Evolutionary conservation across 2,329 filamentous ascomycete species (phyloP).

Genomic region (Hypoxylon rubiginosum): DNA sequence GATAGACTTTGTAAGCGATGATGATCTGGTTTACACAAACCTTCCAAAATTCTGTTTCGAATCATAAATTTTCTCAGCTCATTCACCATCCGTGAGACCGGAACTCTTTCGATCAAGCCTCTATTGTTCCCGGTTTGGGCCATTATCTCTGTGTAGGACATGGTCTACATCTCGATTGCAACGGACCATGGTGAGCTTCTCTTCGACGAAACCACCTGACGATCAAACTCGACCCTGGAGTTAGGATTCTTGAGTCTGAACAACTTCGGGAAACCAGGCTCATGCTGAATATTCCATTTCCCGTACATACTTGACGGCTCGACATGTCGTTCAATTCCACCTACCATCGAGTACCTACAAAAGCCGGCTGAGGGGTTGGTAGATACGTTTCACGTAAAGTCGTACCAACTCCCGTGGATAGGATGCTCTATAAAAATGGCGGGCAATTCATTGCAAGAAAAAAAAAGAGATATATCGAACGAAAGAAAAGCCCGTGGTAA

Average conservation of each 20-base stretch:
- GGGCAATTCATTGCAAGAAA: conserved; percentile 11
- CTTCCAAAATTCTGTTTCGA: conserved; percentile 46
- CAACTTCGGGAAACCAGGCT: conserved; percentile 21
- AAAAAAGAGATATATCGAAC: conserved; percentile 27
- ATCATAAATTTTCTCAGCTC: conserved; percentile 32
- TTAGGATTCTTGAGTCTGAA: conserved; percentile 14
- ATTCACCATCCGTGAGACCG: conserved; percentile 14
- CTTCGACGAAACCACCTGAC: conserved; percentile 17
- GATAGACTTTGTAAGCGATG: conserved; percentile 49
- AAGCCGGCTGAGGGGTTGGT: conserved; percentile 10
- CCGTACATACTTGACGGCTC: conserved; percentile 48
- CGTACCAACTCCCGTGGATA: conserved; percentile 7
- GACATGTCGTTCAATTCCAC: conserved; percentile 26
- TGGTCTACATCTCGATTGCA: conserved; percentile 18
- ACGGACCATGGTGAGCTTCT: conserved; percentile 16
- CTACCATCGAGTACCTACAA: conserved; percentile 13
- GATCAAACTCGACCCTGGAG: conserved; percentile 10
- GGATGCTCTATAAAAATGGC: conserved; percentile 20
- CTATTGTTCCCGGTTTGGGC: conserved; percentile 22
- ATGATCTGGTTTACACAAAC: conserved; percentile 47
- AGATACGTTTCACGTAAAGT: neutral
- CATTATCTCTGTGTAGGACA: conserved; percentile 21
- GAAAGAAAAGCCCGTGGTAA: conserved; percentile 12
- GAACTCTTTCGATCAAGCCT: conserved; percentile 9
- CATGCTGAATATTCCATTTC: conserved; percentile 40